Conservation (phyloP, 2,329 filamentous ascomycete species). For the Elsinoe ampelina region DNA sequence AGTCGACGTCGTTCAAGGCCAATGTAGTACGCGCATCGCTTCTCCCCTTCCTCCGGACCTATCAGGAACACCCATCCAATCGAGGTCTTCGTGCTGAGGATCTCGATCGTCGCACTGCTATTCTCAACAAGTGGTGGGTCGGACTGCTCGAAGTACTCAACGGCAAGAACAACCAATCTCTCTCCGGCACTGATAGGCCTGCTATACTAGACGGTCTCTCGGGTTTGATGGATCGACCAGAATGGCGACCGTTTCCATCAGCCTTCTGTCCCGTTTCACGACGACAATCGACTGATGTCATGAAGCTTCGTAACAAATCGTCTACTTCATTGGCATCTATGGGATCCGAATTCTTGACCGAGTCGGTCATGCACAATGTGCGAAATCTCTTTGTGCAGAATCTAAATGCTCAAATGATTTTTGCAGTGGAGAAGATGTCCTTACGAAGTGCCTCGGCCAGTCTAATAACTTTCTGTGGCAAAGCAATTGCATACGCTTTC, state of each 20-base stretch:
- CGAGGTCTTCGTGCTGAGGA: conserved; percentile 64
- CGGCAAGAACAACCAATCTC: conserved; percentile 62
- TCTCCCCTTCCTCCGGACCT: conserved; percentile 66
- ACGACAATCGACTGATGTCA: conserved; percentile 33
- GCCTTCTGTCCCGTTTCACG: conserved; percentile 55
- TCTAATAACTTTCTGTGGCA: conserved; percentile 73
- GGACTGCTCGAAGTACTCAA: conserved; percentile 73
- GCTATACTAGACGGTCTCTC: conserved; percentile 68
- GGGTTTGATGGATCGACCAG: conserved; percentile 76
- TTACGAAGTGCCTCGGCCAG: conserved; percentile 59
- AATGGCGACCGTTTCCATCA: conserved; percentile 71
- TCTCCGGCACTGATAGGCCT: conserved; percentile 76
- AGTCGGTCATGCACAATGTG: conserved; percentile 79
- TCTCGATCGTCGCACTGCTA: conserved; percentile 66
- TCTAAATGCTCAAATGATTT: conserved; percentile 69
- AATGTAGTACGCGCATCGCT: conserved; percentile 63
- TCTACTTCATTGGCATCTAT: conserved; percentile 51
- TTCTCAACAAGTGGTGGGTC: conserved; percentile 87
- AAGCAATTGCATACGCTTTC: conserved; percentile 85
- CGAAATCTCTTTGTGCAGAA: conserved; percentile 79
- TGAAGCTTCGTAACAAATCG: conserved; percentile 41
- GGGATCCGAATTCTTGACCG: conserved; percentile 57
- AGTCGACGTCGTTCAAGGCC: conserved; percentile 64
- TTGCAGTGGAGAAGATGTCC: conserved; percentile 84
- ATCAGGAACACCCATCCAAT: conserved; percentile 59